A percentile compares a stretch with the other conserved stretches of the same genome.
Conservation (phyloP, 2,329 filamentous ascomycete species). For the Cadophora sp. region DNA sequence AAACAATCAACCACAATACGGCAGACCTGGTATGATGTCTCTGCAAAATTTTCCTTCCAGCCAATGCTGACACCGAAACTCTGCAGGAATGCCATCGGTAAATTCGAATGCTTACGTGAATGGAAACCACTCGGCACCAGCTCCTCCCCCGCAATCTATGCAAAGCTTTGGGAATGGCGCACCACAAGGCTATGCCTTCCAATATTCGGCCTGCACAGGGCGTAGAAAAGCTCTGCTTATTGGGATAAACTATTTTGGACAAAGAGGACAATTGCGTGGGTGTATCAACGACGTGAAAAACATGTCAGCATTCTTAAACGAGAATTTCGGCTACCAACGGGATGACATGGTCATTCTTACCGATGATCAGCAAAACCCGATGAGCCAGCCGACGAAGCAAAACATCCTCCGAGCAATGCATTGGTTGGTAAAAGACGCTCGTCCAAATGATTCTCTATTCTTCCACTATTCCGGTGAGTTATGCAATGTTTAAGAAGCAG, state of each 20-base stretch:
- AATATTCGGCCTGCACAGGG: conserved; percentile 91
- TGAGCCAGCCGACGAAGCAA: conserved; percentile 95
- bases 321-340: conserved; percentile 89
- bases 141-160: conserved; percentile 68
- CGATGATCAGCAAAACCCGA: conserved; percentile 95
- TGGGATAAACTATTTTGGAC: conserved; percentile 96
- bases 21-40: conserved; percentile 52
- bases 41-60: neutral
- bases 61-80: conserved; percentile 18
- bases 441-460: conserved; percentile 92
- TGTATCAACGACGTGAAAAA: conserved; percentile 99
- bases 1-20: conserved; percentile 52
- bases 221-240: conserved; percentile 88
- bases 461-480: conserved; percentile 91
- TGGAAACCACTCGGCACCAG: conserved; percentile 55
- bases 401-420: conserved; percentile 97
- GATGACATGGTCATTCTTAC: conserved; percentile 98
- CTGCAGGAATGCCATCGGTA: conserved; percentile 48
- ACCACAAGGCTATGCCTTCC: conserved; percentile 80
- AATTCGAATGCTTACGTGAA: conserved; percentile 62
- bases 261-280: conserved; percentile 86
- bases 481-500: conserved; percentile 27
- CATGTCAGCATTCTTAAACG: conserved; percentile 89
- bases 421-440: conserved; percentile 94
- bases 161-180: conserved; percentile 83